Evolutionary conservation across 2,329 filamentous ascomycete genomes (phyloP).

Genomic region (Fusarium cyanostomum): DNA sequence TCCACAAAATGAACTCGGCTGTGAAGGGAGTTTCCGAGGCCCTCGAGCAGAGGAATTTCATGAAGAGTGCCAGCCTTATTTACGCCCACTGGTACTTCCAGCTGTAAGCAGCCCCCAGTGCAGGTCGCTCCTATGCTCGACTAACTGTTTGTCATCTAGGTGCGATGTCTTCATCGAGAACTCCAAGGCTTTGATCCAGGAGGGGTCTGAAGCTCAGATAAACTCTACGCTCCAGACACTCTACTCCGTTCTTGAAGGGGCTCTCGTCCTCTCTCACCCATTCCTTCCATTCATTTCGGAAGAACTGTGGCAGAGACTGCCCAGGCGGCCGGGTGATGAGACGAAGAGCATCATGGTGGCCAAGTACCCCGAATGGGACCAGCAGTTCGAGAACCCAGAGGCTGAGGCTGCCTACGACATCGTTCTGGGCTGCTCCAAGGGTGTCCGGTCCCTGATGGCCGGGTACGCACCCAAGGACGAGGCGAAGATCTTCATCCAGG

Average conservation of each 20-base stretch:
- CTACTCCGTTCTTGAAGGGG: conserved; percentile 80
- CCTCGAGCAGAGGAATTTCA: conserved; percentile 75
- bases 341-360: conserved; percentile 78
- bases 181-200: conserved; percentile 80
- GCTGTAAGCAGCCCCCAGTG: conserved; percentile 25
- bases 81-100: conserved; percentile 83
- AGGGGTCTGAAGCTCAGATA: conserved; percentile 75
- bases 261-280: conserved; percentile 77
- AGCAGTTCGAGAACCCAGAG: conserved; percentile 69
- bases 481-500: conserved; percentile 73
- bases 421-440: conserved; percentile 74
- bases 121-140: too few relatives aligned
- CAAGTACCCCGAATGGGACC: conserved; percentile 71
- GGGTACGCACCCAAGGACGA: conserved; percentile 78
- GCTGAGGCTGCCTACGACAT: conserved; percentile 79
- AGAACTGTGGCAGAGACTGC: conserved; percentile 84
- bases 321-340: conserved; percentile 72
- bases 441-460: conserved; percentile 74
- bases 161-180: conserved; percentile 89
- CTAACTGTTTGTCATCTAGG: conserved; percentile 44
- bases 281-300: conserved; percentile 83
- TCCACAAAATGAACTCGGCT: conserved; percentile 79
- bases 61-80: conserved; percentile 71
- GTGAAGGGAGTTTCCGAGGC: conserved; percentile 75
- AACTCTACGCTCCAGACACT: conserved; percentile 79